Conservation (phyloP, 305 asterid species). For the Stenogyne calaminthoides region DNA sequence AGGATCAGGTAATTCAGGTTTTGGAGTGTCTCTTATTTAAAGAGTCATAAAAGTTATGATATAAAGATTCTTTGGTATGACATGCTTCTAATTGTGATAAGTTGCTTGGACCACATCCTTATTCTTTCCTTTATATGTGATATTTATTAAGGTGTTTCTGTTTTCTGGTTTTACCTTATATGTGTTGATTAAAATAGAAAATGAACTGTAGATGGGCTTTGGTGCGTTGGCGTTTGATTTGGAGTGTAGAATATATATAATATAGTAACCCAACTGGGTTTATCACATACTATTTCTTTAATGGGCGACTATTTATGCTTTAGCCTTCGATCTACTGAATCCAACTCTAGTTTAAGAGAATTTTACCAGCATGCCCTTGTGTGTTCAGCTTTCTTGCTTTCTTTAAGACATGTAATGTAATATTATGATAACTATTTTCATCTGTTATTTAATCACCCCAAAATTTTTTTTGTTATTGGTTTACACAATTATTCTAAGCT, state of each 20-base stretch:
- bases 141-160: constrained; percentile 21
- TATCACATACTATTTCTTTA: constrained; percentile 13
- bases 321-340: constrained; percentile 27
- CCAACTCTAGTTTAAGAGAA: neutral
- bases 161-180: constrained; percentile 18
- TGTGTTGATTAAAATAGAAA: constrained; percentile 11
- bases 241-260: constrained; percentile 25
- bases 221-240: constrained; percentile 6
- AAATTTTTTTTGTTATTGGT: neutral
- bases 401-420: neutral
- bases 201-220: constrained; percentile 18
- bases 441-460: neutral
- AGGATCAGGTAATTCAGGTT: constrained; percentile 31
- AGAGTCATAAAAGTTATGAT: neutral
- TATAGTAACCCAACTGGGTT: constrained; percentile 24
- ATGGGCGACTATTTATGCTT: constrained; percentile 2
- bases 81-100: constrained; percentile 16
- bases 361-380: constrained; percentile 27
- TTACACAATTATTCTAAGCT: neutral
- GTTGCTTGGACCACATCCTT: constrained; percentile 24
- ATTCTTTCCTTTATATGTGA: constrained; percentile 12
- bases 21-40: constrained; percentile 19
- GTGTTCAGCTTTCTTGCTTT: neutral
- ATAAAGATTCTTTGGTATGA: constrained; percentile 16
- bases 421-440: neutral